Conservation (phyloP, 2,329 filamentous ascomycete species). For the Apiospora pterosperma region DNA sequence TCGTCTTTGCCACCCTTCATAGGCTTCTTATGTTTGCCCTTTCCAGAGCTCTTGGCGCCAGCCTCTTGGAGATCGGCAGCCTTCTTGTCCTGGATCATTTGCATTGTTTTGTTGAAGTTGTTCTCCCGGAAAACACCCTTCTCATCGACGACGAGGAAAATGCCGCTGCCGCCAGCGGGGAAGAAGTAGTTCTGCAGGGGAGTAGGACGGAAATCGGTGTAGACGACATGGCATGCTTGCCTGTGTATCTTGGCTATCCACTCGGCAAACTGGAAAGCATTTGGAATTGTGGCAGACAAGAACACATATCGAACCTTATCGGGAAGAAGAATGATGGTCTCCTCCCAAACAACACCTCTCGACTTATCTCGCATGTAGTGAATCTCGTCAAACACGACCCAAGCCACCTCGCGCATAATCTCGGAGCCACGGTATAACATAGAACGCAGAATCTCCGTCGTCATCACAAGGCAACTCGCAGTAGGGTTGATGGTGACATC, state of each 20-base stretch:
- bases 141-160: slow-evolving; percentile 92
- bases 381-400: slow-evolving; percentile 98
- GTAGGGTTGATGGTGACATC: slow-evolving; percentile 99
- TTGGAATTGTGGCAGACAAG: slow-evolving; percentile 95
- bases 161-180: slow-evolving; percentile 86
- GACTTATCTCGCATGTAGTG: slow-evolving; percentile 96
- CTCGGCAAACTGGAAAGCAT: slow-evolving; percentile 98
- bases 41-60: slow-evolving; percentile 77
- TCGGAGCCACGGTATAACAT: slow-evolving; percentile 98
- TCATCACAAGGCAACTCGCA: slow-evolving; percentile 97
- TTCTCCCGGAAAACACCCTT: slow-evolving; percentile 94
- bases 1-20: slow-evolving; percentile 81
- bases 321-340: slow-evolving; percentile 95
- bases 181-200: slow-evolving; percentile 98
- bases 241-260: slow-evolving; percentile 99
- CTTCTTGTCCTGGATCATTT: slow-evolving; percentile 81
- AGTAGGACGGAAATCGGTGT: slow-evolving; percentile 96
- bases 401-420: slow-evolving; percentile 98
- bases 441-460: slow-evolving; percentile 96
- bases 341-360: slow-evolving; percentile 97
- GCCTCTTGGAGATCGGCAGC: slow-evolving; percentile 79
- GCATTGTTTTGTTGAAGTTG: slow-evolving; percentile 97
- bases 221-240: slow-evolving; percentile 97
- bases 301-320: slow-evolving; percentile 99
- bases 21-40: slow-evolving; percentile 85